Base-by-base conservation (phyloP, 2,329 filamentous ascomycete genomes). In the Penicillium polonicum region DNA sequence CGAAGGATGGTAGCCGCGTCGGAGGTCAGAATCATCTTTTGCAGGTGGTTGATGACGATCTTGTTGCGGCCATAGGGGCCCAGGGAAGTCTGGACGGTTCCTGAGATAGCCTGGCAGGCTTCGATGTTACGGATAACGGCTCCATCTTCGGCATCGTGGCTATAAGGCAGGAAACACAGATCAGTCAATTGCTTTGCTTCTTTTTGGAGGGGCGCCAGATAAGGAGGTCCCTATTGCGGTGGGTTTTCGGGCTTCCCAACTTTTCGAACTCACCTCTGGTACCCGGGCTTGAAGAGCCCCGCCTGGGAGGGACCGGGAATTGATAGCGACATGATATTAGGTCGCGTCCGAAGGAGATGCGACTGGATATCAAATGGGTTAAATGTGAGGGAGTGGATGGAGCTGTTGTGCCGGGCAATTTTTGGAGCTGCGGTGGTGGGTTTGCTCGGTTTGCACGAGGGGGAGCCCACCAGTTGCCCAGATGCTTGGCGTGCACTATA, bases 1-100 rank as follows among this genome's bases (percentile, higher is more conserved):
- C 92, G 89, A 68, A 99, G 85, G 74, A 99, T 99, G 43, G 94
- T 97, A 65, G 94, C 94, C 65, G 94, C 94, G 74, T 99, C 94
- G 60, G 92, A 97, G 68, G 95, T 99, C 65, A 99, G 83, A 70
- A 97, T 96, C 94, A 99, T 97, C 84, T 99, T 99, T 78, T 96
- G 91, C 63, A 99, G 84, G 80, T 99, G 95, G 83, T 99, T 99
- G 83, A 99, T 97, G 80, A 99, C 91, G 74, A 99, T 92, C 83
- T 99, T 99, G 84, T 99, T 99, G 78, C 94, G 90, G 72, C 94
- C 94, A 79, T 96, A 97, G 60, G 94, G 94, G 52, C 94, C 95
- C 36, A 99, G 85, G 45, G 94, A 97, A 57, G 94, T 97, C 82
- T 96, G 92, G 49, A 99, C 94, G 52, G 94, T 99, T 70, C 90